Base-by-base conservation (phyloP, 139 green algal species). In the Pleodorina starrii region DNA sequence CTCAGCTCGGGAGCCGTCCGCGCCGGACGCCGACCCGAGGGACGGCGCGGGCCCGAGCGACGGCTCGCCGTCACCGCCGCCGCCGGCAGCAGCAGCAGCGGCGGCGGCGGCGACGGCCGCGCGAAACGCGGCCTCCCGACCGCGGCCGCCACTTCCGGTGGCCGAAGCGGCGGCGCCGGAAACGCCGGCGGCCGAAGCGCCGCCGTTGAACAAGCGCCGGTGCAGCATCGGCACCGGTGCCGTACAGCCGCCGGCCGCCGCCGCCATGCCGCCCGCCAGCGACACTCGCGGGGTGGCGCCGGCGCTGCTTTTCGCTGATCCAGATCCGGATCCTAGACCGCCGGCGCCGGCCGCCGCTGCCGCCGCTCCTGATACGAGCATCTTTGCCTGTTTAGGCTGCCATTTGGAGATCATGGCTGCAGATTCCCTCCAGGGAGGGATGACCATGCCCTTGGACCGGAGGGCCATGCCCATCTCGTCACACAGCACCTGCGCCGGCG, bases 351-450 rank as follows among this genome's bases (percentile, higher is more conserved):
- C 42, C 29, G 63, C 59, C n/a, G 38, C 5, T 59, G 57, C 59
- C 59, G 79, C 38, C 25, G 40, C 79, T 0, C 60, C 60, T 0
- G 63, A 63, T 7, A 88, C 32, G 27, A 89, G 23, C 48, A 73
- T 48, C 69, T 74, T 82, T 36, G 48, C 60, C 25, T 48, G 84
- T 25, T 82, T 81, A 23, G 91, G 91, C 46, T 88, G 84, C 94
- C 94, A 96, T 74, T 95, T 95, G 80, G 71, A 86, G n/a, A 96
- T 91, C 90, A 96, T 90, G 36, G 91, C 82, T 35, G 90, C 40
- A 5, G 88, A 69, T 46, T 91, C 89, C n/a, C 94, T 78, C 94
- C 94, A 96, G 63, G 94, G 94, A 17, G 94, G 94, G 72, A 96
- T 89, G 48, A 90, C 80, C 10, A 94, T 66, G 50, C 87, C 90